Evolutionary conservation across 352 stramenopile genomes (phyloP).

Genomic region (Globisporangium cederbergense): DNA sequence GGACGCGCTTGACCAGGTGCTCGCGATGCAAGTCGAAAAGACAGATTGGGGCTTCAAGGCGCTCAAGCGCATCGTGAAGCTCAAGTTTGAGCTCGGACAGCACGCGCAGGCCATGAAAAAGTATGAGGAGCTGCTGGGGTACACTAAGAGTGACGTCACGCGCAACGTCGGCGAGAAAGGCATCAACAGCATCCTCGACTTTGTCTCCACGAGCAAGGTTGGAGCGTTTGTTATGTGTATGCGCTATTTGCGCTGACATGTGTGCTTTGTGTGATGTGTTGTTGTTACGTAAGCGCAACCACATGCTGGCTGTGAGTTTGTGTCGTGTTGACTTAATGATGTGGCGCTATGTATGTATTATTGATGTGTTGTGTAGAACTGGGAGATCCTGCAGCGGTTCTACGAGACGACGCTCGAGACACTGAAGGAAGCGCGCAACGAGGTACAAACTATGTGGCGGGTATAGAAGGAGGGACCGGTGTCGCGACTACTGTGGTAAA

Average conservation of each 20-base stretch:
- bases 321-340: background rate
- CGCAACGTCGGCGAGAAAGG: slow-evolving; percentile 94
- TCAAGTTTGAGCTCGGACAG: slow-evolving; percentile 78
- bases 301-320: no score
- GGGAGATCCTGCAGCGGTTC: slow-evolving; percentile 80
- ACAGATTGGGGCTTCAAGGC: slow-evolving; percentile 93
- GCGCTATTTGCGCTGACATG: no score
- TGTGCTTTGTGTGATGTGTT: background rate
- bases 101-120: slow-evolving; percentile 69
- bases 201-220: slow-evolving; percentile 85
- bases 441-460: slow-evolving; percentile 25
- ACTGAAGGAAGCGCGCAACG: slow-evolving; percentile 78
- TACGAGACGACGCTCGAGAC: slow-evolving; percentile 86
- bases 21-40: slow-evolving; percentile 48
- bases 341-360: background rate
- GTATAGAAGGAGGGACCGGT: background rate
- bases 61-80: slow-evolving; percentile 94
- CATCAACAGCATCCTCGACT: slow-evolving; percentile 95
- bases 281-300: background rate
- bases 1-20: slow-evolving; percentile 47
- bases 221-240: background rate
- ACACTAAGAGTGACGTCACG: slow-evolving; percentile 86
- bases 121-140: slow-evolving; percentile 90
- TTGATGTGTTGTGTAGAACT: slow-evolving; percentile 36
- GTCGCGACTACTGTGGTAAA: background rate